Evolutionary conservation across 768 basidiomycete genomes (phyloP), one percentile per base, ranked within the genome.

Genomic region (Cytidiella melzeri): DNA sequence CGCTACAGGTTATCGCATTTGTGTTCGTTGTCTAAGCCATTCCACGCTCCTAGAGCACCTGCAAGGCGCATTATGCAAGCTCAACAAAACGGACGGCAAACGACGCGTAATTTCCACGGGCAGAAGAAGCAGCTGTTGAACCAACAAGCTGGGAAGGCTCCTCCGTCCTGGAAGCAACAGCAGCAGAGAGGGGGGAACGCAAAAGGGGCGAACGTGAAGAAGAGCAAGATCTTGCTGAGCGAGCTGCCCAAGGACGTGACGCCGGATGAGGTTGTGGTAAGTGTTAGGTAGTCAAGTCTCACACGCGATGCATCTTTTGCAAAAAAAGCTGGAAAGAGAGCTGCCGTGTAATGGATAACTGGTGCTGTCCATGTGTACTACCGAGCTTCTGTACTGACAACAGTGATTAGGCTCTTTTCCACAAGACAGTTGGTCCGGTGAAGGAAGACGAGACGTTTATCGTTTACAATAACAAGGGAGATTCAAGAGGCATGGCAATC

Each of bases 401-500:
- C n/a, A n/a, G n/a, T n/a, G n/a, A n/a, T 20, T 57, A 90, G 87
- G 81, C 85, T 36, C 69, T 90, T 45, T 88, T 90, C 64, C 74
- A 69, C 54, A 87, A 83, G 64, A 90, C 87, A 0, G 73, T 90
- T 20, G 87, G 87, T 3, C 84, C 86, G 0, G 62, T 88, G 51
- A 81, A 74, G 60, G 85, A 88, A 36, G 30, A 34, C 15, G 30
- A 7, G 30, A 73, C 69, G 23, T 84, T 89, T 53, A 58, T 89
- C 57, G 74, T 88, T 15, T 84, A 85, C 69, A 90, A 89, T 63
- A 80, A 77, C 2, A 81, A 87, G 57, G 87, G 80, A 0, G 74
- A 72, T 47, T 84, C 86, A 40, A 88, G 86, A 59, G 87, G 87
- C 18, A 88, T 89, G 86, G 87, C 87, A 2, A 64, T 90, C 12